Evolutionary conservation across 1,284 basidiomycete species (phyloP).

Genomic region (Ustilago lituana): DNA sequence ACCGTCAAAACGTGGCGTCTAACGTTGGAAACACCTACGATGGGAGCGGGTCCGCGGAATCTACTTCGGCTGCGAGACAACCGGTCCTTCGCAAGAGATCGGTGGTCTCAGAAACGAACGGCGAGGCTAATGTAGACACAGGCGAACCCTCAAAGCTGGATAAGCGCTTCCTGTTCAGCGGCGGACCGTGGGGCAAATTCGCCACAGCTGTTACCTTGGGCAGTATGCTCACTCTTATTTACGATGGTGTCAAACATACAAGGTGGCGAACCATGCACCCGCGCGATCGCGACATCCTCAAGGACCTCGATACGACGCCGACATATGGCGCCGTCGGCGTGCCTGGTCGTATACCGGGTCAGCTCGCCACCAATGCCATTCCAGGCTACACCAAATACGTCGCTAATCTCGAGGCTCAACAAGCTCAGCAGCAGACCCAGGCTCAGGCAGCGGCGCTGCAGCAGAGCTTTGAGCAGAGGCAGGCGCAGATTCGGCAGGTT

Average conservation of each 20-base stretch:
- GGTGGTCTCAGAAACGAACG: not conserved
- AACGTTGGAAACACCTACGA: not conserved
- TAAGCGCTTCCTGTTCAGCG: conserved; percentile 29
- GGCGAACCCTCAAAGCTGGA: too few species aligned
- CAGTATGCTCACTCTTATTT: conserved; percentile 12
- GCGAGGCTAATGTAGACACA: too few species aligned
- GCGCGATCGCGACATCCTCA: conserved; percentile 30
- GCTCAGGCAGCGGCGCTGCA: conserved; percentile 1
- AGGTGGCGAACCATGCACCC: conserved; percentile 16
- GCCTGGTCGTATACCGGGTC: conserved; percentile 24
- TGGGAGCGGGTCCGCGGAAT: too few species aligned
- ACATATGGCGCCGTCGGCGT: conserved; percentile 44
- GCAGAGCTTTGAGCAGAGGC: not conserved
- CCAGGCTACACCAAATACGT: conserved; percentile 31
- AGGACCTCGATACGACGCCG: conserved; percentile 27
- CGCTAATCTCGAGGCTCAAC: conserved; percentile 5
- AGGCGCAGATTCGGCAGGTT: not conserved
- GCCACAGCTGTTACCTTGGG: conserved; percentile 5
- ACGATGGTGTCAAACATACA: conserved; percentile 16
- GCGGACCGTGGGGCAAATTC: conserved; percentile 10
- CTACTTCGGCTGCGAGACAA: conserved; percentile 1
- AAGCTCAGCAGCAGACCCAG: conserved; percentile 9
- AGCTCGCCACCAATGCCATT: conserved; percentile 37
- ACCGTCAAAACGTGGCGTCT: not conserved
- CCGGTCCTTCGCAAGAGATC: conserved; percentile 27